Percentiles rank a stretch among this genome's conserved stretches.
Conservation (phyloP, 345 rosid genomes). For the Pistacia integerrima region DNA sequence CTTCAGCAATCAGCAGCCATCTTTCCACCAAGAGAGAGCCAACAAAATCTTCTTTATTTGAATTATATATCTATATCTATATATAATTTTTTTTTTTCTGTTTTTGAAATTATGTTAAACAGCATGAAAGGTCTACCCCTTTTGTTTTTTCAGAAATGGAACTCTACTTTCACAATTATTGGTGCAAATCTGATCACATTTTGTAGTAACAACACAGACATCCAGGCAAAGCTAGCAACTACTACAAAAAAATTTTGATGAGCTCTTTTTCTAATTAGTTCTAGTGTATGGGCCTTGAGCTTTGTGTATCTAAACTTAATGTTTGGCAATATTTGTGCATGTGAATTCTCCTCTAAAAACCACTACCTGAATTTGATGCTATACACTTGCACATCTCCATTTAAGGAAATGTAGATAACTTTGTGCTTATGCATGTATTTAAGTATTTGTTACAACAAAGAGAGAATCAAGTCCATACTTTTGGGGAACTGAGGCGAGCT, state of each 20-base stretch:
- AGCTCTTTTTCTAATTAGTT: background rate
- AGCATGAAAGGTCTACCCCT: background rate
- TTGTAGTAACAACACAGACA: background rate
- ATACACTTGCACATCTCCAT: background rate
- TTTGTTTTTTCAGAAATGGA: background rate
- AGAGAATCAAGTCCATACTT: conserved; percentile 44
- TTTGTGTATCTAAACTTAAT: background rate
- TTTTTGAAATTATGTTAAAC: background rate
- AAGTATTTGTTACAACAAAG: background rate
- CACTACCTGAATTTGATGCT: background rate
- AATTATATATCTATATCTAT: too few species aligned
- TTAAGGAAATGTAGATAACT: background rate
- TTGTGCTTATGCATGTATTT: background rate
- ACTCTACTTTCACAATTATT: too few species aligned
- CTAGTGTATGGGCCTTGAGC: background rate
- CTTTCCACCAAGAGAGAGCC: background rate
- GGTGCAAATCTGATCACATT: background rate
- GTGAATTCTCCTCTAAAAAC: background rate
- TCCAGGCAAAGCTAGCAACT: background rate
- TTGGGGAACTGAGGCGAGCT: conserved; percentile 76
- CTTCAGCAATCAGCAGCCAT: too few species aligned
- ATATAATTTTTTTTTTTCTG: too few species aligned
- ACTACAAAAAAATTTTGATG: too few species aligned
- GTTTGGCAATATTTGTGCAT: background rate
- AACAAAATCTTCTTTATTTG: background rate